Evolutionary conservation across 495 filamentous ascomycete species (phyloP).

Genomic region (Bacidia rubella): DNA sequence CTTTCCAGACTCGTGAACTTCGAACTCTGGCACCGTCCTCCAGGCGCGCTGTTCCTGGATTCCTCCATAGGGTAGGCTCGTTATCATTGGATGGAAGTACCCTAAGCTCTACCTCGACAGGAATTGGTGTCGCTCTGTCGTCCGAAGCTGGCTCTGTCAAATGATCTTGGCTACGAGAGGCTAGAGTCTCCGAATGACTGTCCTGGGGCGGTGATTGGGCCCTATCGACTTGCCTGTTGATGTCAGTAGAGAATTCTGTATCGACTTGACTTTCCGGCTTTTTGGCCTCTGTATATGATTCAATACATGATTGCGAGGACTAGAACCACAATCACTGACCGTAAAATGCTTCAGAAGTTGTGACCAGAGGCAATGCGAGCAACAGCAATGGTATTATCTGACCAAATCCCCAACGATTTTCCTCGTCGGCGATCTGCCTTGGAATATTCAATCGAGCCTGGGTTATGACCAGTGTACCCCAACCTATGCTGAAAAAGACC

Average conservation of each 20-base stretch:
- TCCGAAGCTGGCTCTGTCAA: too few relatives aligned
- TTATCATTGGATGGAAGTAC: background rate
- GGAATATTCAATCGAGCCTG: background rate
- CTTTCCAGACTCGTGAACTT: background rate
- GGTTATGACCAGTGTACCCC: background rate
- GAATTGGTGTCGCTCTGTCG: too few relatives aligned
- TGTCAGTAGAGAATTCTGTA: background rate
- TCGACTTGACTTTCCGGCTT: background rate
- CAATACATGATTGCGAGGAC: background rate
- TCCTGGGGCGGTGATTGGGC: background rate
- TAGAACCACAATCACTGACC: background rate
- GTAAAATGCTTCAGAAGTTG: background rate
- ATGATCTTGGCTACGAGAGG: too few relatives aligned
- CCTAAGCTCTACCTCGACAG: too few relatives aligned
- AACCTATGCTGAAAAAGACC: background rate
- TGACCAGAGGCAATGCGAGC: background rate
- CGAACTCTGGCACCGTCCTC: background rate
- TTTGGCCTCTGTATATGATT: background rate
- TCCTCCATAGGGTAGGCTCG: background rate
- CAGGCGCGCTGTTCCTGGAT: background rate
- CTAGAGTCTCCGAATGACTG: background rate
- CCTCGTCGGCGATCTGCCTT: background rate
- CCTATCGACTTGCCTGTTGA: background rate
- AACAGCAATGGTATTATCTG: slow-evolving; percentile 1
- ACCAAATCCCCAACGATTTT: slow-evolving; percentile 3